Evolutionary conservation across 352 stramenopile genomes (phyloP).

Genomic region (Phytophthora sansomeana): DNA sequence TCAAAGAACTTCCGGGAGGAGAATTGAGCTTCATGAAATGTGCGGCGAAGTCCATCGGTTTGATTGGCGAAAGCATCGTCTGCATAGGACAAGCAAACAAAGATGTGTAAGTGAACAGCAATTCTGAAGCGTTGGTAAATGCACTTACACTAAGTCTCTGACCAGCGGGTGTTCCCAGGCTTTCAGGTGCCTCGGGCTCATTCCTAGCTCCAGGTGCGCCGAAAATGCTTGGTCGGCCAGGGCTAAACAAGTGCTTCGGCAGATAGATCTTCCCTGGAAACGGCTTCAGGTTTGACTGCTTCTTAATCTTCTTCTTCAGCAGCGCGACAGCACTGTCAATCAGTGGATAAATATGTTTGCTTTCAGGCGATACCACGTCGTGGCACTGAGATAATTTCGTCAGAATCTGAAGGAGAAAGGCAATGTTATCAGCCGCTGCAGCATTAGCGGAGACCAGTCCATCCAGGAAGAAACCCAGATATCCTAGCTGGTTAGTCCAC

Average conservation of each 20-base stretch:
- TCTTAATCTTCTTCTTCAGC: conserved; percentile 89
- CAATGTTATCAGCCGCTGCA: conserved; percentile 80
- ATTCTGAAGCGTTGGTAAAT: not conserved
- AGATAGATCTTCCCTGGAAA: conserved; percentile 88
- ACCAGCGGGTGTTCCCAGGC: conserved; percentile 17
- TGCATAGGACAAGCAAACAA: conserved; percentile 29
- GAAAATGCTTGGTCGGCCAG: conserved; percentile 28
- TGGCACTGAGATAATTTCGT: conserved; percentile 79
- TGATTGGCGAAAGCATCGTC: conserved; percentile 81
- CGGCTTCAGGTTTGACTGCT: conserved; percentile 82
- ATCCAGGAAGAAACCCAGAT: conserved; percentile 80
- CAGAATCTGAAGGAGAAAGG: conserved; percentile 86
- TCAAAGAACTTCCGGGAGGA: conserved; percentile 55
- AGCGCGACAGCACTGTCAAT: conserved; percentile 62
- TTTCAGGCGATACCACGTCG: conserved; percentile 53
- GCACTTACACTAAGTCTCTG: conserved; percentile 62
- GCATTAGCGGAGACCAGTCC: conserved; percentile 63
- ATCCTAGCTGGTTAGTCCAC: conserved; percentile 70
- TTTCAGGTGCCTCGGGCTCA: conserved; percentile 39
- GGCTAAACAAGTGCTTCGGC: conserved; percentile 71
- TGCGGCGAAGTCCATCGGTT: conserved; percentile 52
- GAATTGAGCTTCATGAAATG: conserved; percentile 76
- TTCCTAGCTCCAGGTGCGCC: conserved; percentile 28
- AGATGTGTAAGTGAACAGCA: conserved; percentile 9
- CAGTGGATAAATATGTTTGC: conserved; percentile 65